phyloP scores from a whole-genome alignment of 257 asterid species.

The Nicotiana obtusifolia region DNA sequence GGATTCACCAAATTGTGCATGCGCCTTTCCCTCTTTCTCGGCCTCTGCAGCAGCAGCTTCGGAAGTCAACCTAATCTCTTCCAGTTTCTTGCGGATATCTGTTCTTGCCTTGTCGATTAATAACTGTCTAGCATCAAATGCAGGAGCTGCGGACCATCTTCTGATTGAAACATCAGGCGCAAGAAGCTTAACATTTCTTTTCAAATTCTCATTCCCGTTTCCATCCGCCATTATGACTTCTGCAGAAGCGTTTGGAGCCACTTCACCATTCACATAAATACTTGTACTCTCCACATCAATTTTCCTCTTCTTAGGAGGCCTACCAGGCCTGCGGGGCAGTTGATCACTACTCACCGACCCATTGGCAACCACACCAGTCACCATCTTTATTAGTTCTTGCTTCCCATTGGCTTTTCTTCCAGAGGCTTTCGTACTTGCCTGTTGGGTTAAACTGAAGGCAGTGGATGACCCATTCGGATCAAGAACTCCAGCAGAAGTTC shows the following conservation, averaged over 20 bases:
- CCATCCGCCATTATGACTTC: constrained; percentile 40
- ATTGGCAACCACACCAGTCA: constrained; percentile 29
- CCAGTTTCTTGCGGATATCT: constrained; percentile 53
- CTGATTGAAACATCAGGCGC: constrained; percentile 39
- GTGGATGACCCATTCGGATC: constrained; percentile 56
- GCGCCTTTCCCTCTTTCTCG: constrained; percentile 45
- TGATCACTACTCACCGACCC: constrained; percentile 35
- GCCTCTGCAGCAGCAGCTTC: constrained; percentile 57
- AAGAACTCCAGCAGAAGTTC: constrained; percentile 41
- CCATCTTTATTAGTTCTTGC: constrained; percentile 26
- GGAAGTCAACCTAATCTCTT: constrained; percentile 51
- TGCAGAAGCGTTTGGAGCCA: constrained; percentile 21
- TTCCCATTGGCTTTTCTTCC: constrained; percentile 45
- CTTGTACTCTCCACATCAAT: constrained; percentile 39
- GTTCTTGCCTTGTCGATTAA: constrained; percentile 66
- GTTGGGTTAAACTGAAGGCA: constrained; percentile 41
- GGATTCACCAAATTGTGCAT: constrained; percentile 30
- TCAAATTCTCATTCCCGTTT: constrained; percentile 43
- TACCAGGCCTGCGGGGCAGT: constrained; percentile 52
- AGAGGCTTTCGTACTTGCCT: constrained; percentile 37
- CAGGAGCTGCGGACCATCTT: constrained; percentile 49
- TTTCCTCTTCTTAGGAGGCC: constrained; percentile 81
- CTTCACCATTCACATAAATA: constrained; percentile 31
- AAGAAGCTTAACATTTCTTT: constrained; percentile 35
- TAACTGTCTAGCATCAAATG: constrained; percentile 61